Conservation (phyloP, 129 eudicot genomes). For the Escallonia rubra region DNA sequence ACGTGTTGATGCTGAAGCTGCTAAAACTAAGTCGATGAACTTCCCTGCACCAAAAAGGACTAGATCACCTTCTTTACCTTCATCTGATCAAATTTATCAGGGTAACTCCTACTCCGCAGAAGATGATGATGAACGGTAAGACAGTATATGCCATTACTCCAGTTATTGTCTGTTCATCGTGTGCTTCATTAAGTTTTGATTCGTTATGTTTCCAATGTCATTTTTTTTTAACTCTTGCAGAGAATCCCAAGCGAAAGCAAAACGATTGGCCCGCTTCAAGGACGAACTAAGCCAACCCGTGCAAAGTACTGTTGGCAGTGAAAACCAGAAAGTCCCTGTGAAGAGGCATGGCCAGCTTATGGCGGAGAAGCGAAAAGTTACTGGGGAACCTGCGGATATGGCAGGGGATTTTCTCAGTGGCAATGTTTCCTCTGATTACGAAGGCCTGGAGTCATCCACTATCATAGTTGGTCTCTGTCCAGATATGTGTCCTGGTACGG, state of each 20-base stretch:
- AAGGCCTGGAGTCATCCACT: constrained; percentile 46
- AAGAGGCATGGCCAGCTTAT: constrained; percentile 36
- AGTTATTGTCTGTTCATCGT: background rate
- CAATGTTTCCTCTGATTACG: constrained; percentile 41
- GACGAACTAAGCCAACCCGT: constrained; percentile 64
- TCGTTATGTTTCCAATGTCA: too few species aligned
- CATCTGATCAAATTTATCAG: constrained; percentile 34
- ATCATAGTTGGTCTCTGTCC: constrained; percentile 75
- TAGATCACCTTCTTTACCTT: constrained; percentile 51
- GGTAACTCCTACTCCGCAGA: constrained; percentile 25
- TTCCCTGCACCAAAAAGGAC: constrained; percentile 51
- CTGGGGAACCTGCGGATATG: constrained; percentile 41
- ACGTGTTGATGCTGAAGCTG: constrained; percentile 24
- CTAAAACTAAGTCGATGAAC: constrained; percentile 29
- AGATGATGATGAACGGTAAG: constrained; percentile 61
- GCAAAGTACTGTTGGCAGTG: constrained; percentile 25
- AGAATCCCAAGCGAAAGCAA: constrained; percentile 89
- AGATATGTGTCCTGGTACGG: constrained; percentile 76
- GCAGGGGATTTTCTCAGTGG: constrained; percentile 34
- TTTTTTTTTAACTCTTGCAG: constrained; percentile 24
- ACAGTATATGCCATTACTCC: background rate
- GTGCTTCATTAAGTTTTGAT: background rate
- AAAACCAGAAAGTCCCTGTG: constrained; percentile 35
- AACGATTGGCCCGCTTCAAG: constrained; percentile 81
- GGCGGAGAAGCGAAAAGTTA: constrained; percentile 30